Evolutionary conservation across 1,284 basidiomycete species (phyloP), one percentile per base, ranked within the genome.

Genomic region (Microbotryomycetes sp.): DNA sequence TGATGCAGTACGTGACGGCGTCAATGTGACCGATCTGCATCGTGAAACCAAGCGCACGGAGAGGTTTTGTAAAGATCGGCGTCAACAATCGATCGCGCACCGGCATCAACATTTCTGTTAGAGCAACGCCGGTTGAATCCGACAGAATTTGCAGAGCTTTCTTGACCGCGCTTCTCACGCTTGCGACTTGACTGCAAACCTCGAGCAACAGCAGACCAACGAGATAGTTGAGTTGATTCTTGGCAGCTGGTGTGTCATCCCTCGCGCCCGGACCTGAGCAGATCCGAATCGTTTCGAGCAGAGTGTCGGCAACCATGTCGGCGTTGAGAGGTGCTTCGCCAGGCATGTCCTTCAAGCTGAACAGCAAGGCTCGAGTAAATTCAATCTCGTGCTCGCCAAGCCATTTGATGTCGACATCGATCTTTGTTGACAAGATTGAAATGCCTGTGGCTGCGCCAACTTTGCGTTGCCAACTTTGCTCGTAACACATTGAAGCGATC

Each of bases 21-120:
- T 98, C 96, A 61, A 99, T 93, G 82, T 97, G 92, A 31, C 93
- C 96, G 60, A 98, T 97, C 76, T 99, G 96, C 75, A 94, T 91
- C 16, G 88, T 83, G 74, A 97, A 94, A 1, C 93, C 92, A 22
- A 99, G 81, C 0, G 96, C 96, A 59, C 96, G 83, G n/a, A 99
- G 81, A 22, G 96, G 96, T 75, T 98, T 98, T 28, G 88, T 89
- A 78, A 91, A 98, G 71, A 99, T 94, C 1, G 88, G 86, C 22
- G 84, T 83, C 54, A 97, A 80, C 74, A 97, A 85, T 16, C 92
- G 86, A 62, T 92, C 88, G 54, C 91, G 87, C 69, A 93, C 90
- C 2, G 89, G 88, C 69, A 84, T 78, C 52, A 98, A 80, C 25
- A 98, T 79, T 45, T 92, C 90, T 47, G 85, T 81, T 32, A 89